Evolutionary conservation across 129 eudicot species (phyloP).

Genomic region (Gnaphalium uliginosum): DNA sequence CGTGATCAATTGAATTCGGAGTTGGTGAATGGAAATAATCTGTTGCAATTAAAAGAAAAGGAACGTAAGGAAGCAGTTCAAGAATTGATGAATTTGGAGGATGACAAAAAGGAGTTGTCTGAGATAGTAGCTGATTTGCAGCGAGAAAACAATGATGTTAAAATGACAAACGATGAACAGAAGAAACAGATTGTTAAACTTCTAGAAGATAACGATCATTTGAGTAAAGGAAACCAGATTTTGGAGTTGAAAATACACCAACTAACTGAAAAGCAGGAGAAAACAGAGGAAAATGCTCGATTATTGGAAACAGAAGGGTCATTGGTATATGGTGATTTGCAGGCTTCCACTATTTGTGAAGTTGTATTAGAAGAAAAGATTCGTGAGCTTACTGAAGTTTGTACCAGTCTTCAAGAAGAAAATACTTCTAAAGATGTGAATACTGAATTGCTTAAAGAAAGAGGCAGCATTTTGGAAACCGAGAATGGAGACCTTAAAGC

Average conservation of each 20-base stretch:
- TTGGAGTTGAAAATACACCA: constrained; percentile 41
- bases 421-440: constrained; percentile 34
- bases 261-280: constrained; percentile 44
- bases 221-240: constrained; percentile 40
- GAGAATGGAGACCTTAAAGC: constrained; percentile 63
- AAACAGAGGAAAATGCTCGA: constrained; percentile 39
- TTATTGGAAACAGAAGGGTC: constrained; percentile 54
- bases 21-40: constrained; percentile 36
- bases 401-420: constrained; percentile 45
- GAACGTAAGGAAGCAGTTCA: constrained; percentile 57
- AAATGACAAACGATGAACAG: constrained; percentile 40
- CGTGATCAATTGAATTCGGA: constrained; percentile 48
- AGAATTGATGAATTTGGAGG: constrained; percentile 36
- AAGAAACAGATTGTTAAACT: constrained; percentile 44
- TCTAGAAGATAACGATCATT: constrained; percentile 39
- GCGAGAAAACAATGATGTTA: constrained; percentile 36
- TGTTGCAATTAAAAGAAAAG: constrained; percentile 44
- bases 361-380: constrained; percentile 67
- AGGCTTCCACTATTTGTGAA: constrained; percentile 44
- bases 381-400: constrained; percentile 57
- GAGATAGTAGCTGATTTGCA: constrained; percentile 40
- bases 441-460: constrained; percentile 41
- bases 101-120: constrained; percentile 47
- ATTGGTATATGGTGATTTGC: constrained; percentile 49
- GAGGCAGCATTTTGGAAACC: constrained; percentile 42